A percentile compares a stretch with the other conserved stretches of the same genome.
phyloP scores from a whole-genome alignment of 2,329 filamentous ascomycete genomes.

The Sclerotinia subarctica region DNA sequence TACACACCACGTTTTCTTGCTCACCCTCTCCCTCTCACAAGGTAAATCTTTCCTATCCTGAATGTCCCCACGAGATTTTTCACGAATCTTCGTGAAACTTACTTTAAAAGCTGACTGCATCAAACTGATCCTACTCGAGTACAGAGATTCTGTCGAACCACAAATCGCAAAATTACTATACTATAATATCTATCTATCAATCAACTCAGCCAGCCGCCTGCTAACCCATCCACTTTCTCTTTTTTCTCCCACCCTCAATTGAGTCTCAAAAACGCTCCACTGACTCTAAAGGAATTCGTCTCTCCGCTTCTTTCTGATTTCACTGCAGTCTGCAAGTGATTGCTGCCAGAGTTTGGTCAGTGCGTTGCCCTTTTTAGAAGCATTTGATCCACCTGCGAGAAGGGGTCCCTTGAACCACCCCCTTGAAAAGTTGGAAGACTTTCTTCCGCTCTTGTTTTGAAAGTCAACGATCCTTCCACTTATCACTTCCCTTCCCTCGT shows the following conservation, averaged over 20 bases:
- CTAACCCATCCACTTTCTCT: not conserved
- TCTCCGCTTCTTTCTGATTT: conserved; percentile 2
- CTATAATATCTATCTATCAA: not conserved
- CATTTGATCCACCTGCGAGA: conserved; percentile 22
- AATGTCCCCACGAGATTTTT: not conserved
- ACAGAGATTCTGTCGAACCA: not conserved
- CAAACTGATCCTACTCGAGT: conserved; percentile 1
- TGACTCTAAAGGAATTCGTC: not conserved
- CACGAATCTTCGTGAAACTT: not conserved
- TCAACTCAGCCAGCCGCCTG: not conserved
- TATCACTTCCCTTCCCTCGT: conserved; percentile 20
- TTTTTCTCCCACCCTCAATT: not conserved
- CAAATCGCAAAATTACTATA: not conserved
- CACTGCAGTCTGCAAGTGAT: conserved; percentile 16
- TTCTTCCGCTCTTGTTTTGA: not conserved
- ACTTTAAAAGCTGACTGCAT: conserved; percentile 13
- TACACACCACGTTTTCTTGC: conserved; percentile 14
- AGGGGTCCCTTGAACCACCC: conserved; percentile 27
- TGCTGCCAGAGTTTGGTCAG: not conserved
- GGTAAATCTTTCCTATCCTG: not conserved
- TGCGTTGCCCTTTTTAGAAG: conserved; percentile 18
- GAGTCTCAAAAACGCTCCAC: not conserved
- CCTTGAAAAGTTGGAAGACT: conserved; percentile 23
- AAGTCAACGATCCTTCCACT: not conserved
- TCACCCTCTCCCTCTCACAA: not conserved